Percentiles rank a stretch among this genome's conserved stretches.
These are phyloP conservation scores for Fusarium papillatum DNA, from an alignment of 2,329 filamentous ascomycete genomes.

Conservation along the genomic window DNA sequence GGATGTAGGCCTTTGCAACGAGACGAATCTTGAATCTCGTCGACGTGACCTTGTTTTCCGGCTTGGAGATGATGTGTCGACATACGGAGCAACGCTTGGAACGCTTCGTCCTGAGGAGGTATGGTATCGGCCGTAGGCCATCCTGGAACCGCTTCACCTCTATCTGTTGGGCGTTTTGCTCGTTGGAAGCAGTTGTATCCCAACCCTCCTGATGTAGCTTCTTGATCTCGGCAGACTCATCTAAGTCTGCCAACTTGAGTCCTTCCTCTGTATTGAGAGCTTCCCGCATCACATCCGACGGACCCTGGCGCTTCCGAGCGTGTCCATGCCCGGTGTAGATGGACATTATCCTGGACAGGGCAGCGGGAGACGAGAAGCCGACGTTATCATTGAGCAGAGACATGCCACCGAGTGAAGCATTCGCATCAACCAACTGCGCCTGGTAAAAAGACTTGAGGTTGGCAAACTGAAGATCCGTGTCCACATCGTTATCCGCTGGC, in stretches of 20 bases:
- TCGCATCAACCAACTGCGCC: constrained; percentile 77
- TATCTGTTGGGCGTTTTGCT: constrained; percentile 66
- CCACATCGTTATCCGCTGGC: constrained; percentile 62
- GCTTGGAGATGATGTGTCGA: constrained; percentile 95
- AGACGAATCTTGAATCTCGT: constrained; percentile 94
- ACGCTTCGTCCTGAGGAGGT: constrained; percentile 89
- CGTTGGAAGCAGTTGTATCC: constrained; percentile 68
- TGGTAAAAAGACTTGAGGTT: constrained; percentile 87
- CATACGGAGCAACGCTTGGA: constrained; percentile 94
- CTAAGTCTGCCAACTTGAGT: constrained; percentile 71
- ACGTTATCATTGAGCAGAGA: constrained; percentile 49
- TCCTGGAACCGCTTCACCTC: constrained; percentile 74
- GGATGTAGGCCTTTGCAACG: constrained; percentile 90
- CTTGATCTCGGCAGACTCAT: constrained; percentile 73
- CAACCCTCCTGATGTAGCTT: constrained; percentile 72
- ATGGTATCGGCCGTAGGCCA: constrained; percentile 85
- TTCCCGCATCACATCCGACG: constrained; percentile 84
- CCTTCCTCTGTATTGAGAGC: constrained; percentile 80
- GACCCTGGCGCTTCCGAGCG: constrained; percentile 75
- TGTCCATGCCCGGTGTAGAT: constrained; percentile 80
- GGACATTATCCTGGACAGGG: constrained; percentile 90
- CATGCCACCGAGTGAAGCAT: constrained; percentile 64
- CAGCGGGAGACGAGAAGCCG: constrained; percentile 82
- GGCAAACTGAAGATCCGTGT: constrained; percentile 79
- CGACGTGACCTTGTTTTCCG: constrained; percentile 89